These are phyloP conservation scores for Ceratorhiza oryzae-sativae DNA, from an alignment of 1,284 basidiomycete genomes.

Conservation along the genomic window DNA sequence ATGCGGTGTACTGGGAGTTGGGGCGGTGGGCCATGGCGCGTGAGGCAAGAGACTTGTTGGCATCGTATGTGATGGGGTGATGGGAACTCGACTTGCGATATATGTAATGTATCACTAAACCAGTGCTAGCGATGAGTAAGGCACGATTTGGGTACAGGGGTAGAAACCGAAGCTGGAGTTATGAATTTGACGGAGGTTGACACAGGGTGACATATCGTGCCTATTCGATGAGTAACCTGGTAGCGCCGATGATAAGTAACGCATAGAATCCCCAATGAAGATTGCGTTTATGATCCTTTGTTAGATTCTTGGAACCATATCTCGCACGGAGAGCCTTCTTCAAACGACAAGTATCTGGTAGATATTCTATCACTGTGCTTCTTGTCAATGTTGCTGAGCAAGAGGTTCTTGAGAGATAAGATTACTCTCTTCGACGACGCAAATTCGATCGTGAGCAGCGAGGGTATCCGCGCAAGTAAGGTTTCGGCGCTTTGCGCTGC, in stretches of 20 bases:
- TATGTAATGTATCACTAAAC: neutral
- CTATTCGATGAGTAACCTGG: neutral
- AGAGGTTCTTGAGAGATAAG: neutral
- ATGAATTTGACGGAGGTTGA: no score
- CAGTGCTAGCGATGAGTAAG: neutral
- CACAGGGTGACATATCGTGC: neutral
- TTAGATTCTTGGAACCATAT: constrained; percentile 22
- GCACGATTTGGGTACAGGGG: neutral
- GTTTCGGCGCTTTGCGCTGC: constrained; percentile 10
- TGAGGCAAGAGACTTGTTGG: neutral
- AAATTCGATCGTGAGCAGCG: constrained; percentile 17
- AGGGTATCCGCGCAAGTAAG: constrained; percentile 2
- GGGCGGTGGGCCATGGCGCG: neutral
- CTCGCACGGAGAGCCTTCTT: neutral
- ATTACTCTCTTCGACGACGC: constrained; percentile 15
- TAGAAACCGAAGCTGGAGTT: neutral
- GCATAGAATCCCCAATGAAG: neutral
- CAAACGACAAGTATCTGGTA: neutral
- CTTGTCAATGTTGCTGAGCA: constrained; percentile 1
- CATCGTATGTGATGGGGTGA: neutral
- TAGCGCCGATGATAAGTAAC: neutral
- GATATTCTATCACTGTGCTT: neutral
- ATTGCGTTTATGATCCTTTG: neutral
- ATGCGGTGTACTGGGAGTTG: neutral
- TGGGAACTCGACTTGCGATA: neutral